Base-by-base conservation (phyloP, 2,329 filamentous ascomycete species). In the Chrysosporium queenslandicum region DNA sequence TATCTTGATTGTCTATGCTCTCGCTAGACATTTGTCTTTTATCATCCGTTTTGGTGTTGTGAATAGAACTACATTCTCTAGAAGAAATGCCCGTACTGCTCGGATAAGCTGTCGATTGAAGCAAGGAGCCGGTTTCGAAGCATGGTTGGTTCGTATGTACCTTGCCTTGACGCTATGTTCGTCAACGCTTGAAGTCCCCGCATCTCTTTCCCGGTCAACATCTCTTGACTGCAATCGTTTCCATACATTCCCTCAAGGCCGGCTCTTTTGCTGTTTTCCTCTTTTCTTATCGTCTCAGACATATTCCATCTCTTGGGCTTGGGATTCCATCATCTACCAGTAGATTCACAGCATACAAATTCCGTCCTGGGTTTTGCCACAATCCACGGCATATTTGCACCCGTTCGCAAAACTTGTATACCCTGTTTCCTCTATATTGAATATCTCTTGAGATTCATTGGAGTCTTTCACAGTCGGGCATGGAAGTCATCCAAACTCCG, bases 401-500 rank as follows among this genome's bases (percentile, higher is more conserved):
- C 27, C 25, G 27, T 18, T 39, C 43, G n/a, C 27, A n/a, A 21
- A 8, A 5, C 9, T 12, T 21, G 21, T 34, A 34, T 16, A 2
- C 14, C 2, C n/a, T 32, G n/a, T 18, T 32, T 14, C 11, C 8
- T 32, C 14, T 32, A 51, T 37, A 27, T 20, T 9, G 21, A 36
- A 3, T n/a, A 8, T 11, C 36, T 30, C 21, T 21, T 52, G 20
- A 39, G 18, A 45, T 20, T 37, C 18, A 20, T 51, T 30, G 20
- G 18, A 51, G 58, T 62, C 59, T 57, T 50, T 36, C 45, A 42
- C 25, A 52, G 48, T 40, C 41, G 41, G 66, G 65, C 64, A 78
- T 78, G 75, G 80, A 81, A 70, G 74, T 73, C 58, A 77, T 81
- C 67, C 76, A 73, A 63, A 80, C 32, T 37, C 25, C 46, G n/a